Evolutionary conservation across 2,329 filamentous ascomycete species (phyloP).

Genomic region (Zymoseptoria brevis): DNA sequence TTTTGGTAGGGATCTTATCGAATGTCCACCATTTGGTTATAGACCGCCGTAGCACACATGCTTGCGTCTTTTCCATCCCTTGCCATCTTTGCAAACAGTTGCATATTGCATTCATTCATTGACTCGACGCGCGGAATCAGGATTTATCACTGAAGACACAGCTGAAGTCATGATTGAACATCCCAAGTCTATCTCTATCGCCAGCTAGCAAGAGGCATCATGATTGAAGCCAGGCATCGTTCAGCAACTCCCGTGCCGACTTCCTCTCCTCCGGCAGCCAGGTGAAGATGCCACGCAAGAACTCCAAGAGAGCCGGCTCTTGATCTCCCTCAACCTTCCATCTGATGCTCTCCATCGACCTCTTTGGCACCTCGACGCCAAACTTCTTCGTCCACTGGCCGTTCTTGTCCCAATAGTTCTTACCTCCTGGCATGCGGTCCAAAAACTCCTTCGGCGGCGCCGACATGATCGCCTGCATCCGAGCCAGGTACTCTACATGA

Average conservation of each 20-base stretch:
- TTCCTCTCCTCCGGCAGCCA: background rate
- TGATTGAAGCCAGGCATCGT: background rate
- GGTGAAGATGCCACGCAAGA: background rate
- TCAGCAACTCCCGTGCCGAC: background rate
- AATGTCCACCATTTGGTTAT: background rate
- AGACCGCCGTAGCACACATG: background rate
- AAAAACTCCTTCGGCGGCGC: background rate
- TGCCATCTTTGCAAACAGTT: background rate
- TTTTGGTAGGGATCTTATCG: background rate
- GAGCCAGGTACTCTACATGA: background rate
- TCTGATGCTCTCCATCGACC: background rate
- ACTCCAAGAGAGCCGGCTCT: background rate
- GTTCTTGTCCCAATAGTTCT: background rate
- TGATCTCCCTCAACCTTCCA: background rate
- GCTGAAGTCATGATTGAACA: background rate
- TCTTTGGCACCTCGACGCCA: background rate
- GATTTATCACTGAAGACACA: background rate
- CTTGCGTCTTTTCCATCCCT: background rate
- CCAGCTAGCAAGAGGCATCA: background rate
- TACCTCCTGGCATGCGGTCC: background rate
- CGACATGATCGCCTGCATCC: background rate
- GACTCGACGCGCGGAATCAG: background rate
- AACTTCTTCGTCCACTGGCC: background rate
- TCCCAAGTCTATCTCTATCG: background rate
- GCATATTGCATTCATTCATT: background rate